phyloP scores from a whole-genome alignment of 352 stramenopile species.

The Nothophytophthora sp. region DNA sequence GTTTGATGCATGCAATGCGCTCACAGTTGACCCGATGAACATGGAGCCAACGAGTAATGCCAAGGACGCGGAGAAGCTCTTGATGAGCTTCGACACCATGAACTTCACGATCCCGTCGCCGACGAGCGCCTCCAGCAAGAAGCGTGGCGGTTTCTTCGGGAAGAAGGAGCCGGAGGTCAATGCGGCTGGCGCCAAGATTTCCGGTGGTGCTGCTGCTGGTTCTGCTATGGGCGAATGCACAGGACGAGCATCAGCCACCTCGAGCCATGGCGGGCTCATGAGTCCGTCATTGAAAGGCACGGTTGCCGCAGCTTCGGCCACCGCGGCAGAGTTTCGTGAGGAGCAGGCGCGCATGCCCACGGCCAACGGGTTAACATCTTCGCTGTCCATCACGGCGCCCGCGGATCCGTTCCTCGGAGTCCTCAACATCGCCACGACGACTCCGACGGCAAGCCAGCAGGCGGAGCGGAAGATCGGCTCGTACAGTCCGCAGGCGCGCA shows the following conservation, averaged over 20 bases:
- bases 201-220: neutral
- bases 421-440: conserved; percentile 40
- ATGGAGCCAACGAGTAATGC: conserved; percentile 37
- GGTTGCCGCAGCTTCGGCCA: conserved; percentile 22
- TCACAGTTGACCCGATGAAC: conserved; percentile 60
- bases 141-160: conserved; percentile 40
- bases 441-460: conserved; percentile 10
- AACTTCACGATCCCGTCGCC: conserved; percentile 80
- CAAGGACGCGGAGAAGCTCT: conserved; percentile 76
- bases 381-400: conserved; percentile 30
- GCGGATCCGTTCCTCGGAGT: conserved; percentile 43
- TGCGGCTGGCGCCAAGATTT: conserved; percentile 5
- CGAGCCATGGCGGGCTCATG: conserved; percentile 18
- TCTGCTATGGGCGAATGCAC: too few relatives aligned
- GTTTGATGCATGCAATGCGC: conserved; percentile 30
- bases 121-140: conserved; percentile 61
- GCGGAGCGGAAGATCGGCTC: conserved; percentile 89
- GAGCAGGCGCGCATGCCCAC: conserved; percentile 28
- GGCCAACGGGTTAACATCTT: conserved; percentile 16
- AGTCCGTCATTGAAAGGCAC: conserved; percentile 37
- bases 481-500: conserved; percentile 94
- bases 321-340: conserved; percentile 37
- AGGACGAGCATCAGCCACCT: neutral
- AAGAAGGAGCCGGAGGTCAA: conserved; percentile 27
- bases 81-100: conserved; percentile 91